phyloP scores from a whole-genome alignment of 148 eudicot species.

The Fallopia convolvulus region DNA sequence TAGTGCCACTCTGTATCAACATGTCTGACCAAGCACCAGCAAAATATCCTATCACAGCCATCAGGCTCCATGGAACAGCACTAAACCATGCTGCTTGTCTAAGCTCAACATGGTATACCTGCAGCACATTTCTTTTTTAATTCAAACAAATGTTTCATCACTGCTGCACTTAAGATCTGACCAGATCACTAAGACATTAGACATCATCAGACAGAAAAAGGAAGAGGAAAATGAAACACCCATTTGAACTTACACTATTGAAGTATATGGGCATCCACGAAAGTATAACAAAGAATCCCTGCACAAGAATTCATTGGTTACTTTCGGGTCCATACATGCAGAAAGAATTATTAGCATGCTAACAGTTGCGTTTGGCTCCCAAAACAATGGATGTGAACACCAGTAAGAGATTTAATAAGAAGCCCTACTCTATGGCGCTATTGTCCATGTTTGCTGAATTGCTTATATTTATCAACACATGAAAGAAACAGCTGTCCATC shows the following conservation, averaged over 20 bases:
- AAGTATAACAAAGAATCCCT: constrained; percentile 93
- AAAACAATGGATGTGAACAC: background rate
- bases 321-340: background rate
- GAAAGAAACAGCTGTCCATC: background rate
- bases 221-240: background rate
- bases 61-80: constrained; percentile 94
- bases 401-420: background rate
- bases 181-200: background rate
- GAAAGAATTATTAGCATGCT: background rate
- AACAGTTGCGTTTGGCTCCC: background rate
- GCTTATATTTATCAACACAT: background rate
- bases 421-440: background rate
- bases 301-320: constrained; percentile 18
- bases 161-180: background rate
- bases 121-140: constrained; percentile 14
- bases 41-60: constrained; percentile 82
- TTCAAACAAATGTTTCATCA: background rate
- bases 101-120: constrained; percentile 86
- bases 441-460: background rate
- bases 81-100: constrained; percentile 98
- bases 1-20: constrained; percentile 58
- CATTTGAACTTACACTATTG: constrained; percentile 45
- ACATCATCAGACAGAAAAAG: background rate
- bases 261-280: constrained; percentile 98
- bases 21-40: constrained; percentile 79